Conservation (phyloP, 345 rosid species). For the Salix arbutifolia region DNA sequence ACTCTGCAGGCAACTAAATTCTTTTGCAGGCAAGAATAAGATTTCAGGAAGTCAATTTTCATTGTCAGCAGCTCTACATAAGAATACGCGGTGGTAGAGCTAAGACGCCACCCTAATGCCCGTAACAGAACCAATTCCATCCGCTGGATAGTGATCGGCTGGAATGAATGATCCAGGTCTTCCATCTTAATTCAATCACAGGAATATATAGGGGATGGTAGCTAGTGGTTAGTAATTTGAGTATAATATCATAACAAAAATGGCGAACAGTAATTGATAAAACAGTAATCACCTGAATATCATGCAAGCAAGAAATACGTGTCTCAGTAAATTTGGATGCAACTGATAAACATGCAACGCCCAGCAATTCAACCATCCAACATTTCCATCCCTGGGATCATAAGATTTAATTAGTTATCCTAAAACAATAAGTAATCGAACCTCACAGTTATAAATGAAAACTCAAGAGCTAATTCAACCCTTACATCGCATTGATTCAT, state of each 20-base stretch:
- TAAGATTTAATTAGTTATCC: too few relatives aligned
- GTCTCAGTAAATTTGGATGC: conserved; percentile 65
- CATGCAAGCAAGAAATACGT: conserved; percentile 38
- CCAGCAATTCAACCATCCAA: conserved; percentile 67
- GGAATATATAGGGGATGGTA: not conserved
- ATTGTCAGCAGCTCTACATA: conserved; percentile 37
- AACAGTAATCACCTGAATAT: conserved; percentile 49
- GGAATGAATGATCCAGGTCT: conserved; percentile 53
- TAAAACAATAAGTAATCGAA: not conserved
- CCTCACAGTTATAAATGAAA: not conserved
- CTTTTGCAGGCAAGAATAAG: conserved; percentile 16
- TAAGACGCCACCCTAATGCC: conserved; percentile 59
- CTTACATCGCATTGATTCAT: conserved; percentile 45
- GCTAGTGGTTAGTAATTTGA: not conserved
- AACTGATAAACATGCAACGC: conserved; percentile 59
- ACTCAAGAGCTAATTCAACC: not conserved
- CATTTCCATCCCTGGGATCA: conserved; percentile 50
- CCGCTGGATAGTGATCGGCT: conserved; percentile 40
- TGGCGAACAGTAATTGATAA: not conserved
- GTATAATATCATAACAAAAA: too few relatives aligned
- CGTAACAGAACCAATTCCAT: conserved; percentile 58
- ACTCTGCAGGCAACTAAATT: conserved; percentile 27
- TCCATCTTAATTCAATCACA: conserved; percentile 39
- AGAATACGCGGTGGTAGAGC: conserved; percentile 48
- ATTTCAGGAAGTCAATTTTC: conserved; percentile 11